Evolutionary conservation across 306 rosid genomes (phyloP), one percentile per base, ranked within the genome.

Genomic region (Morella rubra): DNA sequence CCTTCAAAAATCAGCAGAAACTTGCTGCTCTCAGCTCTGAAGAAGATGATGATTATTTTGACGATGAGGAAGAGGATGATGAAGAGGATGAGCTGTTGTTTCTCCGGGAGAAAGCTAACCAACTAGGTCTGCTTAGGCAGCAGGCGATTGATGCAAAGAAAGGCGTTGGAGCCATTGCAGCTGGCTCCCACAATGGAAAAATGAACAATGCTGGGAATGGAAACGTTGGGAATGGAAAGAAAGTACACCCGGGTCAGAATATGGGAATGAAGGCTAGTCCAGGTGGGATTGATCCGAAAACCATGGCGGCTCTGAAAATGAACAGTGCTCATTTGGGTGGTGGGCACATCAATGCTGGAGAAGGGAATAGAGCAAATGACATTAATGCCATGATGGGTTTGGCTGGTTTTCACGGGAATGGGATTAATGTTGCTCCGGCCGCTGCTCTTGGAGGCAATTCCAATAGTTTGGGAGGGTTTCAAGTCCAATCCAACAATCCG

Each of bases 321-420:
- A 84, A 85, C 83, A 85, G 76, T 82, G 79, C 82, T 16, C 90
- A 85, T 52, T 1, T 88, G 82, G 83, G 82, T 77, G 85, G 68
- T 45, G 91, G 84, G 82, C 67, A 77, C 56, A 69, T 84, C 54
- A 90, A 85, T 76, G 72, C 75, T 2, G 94, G 84, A 14, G 96
- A 87, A 41, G 84, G 72, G n/a, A 86, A 55, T 77, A 85, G 91
- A 81, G 75, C 65, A 1, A 87, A 73, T 77, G 97, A 91, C 64
- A 82, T 94, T 41, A 89, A 84, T 65, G 41, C 89, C 5, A 85
- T 94, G 90, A 92, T 92, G 96, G 88, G 81, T 79, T 46, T 92
- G 20, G 97, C 95, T 49, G 96, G 97, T 6, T 94, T 90, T 79
- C 88, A 85, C 71, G 89, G 92, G 6, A 87, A 82, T 79, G 81